Conservation (phyloP, 495 filamentous ascomycete genomes). For the Aspergillus campestris region DNA sequence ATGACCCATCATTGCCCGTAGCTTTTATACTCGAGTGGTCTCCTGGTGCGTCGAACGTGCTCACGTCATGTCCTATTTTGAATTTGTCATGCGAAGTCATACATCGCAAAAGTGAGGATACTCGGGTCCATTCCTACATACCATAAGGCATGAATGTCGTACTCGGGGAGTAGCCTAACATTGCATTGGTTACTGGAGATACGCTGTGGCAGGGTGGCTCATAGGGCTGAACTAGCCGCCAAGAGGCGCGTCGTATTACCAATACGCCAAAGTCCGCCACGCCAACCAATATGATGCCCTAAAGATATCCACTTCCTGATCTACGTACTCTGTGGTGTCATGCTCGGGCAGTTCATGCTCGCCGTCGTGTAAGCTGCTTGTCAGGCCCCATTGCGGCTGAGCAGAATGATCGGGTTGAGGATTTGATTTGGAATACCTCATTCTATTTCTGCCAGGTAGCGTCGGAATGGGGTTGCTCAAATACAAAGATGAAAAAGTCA, state of each 20-base stretch:
- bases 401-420: background rate
- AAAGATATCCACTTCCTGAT: background rate
- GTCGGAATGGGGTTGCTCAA: background rate
- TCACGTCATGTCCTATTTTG: background rate
- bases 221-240: background rate
- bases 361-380: too few relatives aligned
- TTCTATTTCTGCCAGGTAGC: background rate
- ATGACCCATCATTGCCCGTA: background rate
- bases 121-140: background rate
- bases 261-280: constrained; percentile 9
- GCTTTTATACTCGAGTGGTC: background rate
- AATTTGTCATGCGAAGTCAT: background rate
- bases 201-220: background rate
- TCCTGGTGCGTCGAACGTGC: background rate
- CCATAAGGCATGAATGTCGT: background rate
- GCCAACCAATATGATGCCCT: background rate
- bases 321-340: too few relatives aligned
- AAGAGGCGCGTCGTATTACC: constrained; percentile 9
- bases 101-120: background rate
- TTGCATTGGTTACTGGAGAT: background rate
- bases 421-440: constrained; percentile 5
- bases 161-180: too few relatives aligned
- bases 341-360: too few relatives aligned
- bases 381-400: background rate
- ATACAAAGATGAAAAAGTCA: background rate